phyloP scores from a whole-genome alignment of 2,329 filamentous ascomycete species.

The Neonectria sp. region DNA sequence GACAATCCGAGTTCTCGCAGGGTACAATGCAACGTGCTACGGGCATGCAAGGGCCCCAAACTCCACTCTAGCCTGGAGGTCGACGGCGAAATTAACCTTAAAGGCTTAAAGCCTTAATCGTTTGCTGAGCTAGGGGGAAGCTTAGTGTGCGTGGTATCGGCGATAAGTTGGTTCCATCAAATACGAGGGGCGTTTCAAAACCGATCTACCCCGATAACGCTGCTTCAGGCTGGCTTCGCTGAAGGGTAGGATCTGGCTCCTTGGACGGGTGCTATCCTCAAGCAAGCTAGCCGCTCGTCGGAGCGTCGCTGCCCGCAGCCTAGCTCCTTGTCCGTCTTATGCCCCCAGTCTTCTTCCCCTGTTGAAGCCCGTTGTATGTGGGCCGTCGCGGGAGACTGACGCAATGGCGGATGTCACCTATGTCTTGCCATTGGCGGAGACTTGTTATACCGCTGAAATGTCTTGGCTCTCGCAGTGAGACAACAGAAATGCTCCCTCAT shows the following conservation, averaged over 20 bases:
- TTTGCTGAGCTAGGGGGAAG: neutral
- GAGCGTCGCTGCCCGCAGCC: neutral
- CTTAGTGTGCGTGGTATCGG: neutral
- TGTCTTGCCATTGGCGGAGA: neutral
- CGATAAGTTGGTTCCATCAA: neutral
- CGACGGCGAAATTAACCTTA: constrained; percentile 3
- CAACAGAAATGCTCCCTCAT: neutral
- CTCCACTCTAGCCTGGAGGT: neutral
- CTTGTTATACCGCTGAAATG: neutral
- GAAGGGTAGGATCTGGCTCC: neutral
- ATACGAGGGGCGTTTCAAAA: neutral
- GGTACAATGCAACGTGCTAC: neutral
- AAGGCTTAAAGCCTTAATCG: constrained; percentile 2
- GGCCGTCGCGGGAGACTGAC: neutral
- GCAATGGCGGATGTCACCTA: neutral
- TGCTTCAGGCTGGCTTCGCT: neutral
- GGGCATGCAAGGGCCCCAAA: neutral
- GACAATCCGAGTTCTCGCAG: neutral
- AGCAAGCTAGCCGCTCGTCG: neutral
- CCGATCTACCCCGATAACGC: constrained; percentile 4
- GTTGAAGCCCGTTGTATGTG: neutral
- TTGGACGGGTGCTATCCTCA: neutral
- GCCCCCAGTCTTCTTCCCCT: neutral
- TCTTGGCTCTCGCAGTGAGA: constrained; percentile 4
- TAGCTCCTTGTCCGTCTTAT: neutral